Percentiles rank a stretch among this genome's conserved stretches.
These are phyloP conservation scores for Ustulina deusta DNA, from an alignment of 2,329 filamentous ascomycete species.

Conservation along the genomic window DNA sequence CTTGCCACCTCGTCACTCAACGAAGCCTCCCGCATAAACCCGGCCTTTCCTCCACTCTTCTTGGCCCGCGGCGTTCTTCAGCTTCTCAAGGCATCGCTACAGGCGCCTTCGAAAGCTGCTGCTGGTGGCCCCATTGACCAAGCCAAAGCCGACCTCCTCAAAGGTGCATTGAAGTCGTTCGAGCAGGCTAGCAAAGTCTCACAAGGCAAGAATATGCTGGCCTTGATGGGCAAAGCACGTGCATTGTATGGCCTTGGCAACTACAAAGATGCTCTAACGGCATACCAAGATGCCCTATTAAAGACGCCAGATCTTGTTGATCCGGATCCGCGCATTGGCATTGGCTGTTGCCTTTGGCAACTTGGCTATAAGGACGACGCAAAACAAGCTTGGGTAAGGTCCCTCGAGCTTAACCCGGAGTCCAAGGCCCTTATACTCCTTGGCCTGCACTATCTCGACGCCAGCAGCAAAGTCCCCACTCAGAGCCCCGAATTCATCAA, in stretches of 20 bases:
- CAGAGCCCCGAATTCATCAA: constrained; percentile 86
- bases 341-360: constrained; percentile 98
- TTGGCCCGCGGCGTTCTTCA: constrained; percentile 91
- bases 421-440: constrained; percentile 94
- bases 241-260: constrained; percentile 88
- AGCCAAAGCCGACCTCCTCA: constrained; percentile 82
- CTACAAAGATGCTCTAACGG: constrained; percentile 83
- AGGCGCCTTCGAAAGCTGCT: constrained; percentile 76
- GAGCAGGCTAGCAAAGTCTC: constrained; percentile 92
- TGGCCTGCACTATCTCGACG: constrained; percentile 88
- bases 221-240: constrained; percentile 88
- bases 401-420: constrained; percentile 81
- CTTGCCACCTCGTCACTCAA: constrained; percentile 92
- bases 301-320: constrained; percentile 90
- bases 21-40: constrained; percentile 94
- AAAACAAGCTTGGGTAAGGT: constrained; percentile 88
- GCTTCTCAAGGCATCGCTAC: constrained; percentile 86
- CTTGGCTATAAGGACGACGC: constrained; percentile 94
- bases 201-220: constrained; percentile 89
- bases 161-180: constrained; percentile 90
- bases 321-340: constrained; percentile 94
- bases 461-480: constrained; percentile 83
- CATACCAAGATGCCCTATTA: constrained; percentile 87
- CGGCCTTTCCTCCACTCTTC: constrained; percentile 89
- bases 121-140: constrained; percentile 73